These are phyloP conservation scores for Silene vulgaris DNA, from an alignment of 179 eudicot genomes.

Conservation along the genomic window DNA sequence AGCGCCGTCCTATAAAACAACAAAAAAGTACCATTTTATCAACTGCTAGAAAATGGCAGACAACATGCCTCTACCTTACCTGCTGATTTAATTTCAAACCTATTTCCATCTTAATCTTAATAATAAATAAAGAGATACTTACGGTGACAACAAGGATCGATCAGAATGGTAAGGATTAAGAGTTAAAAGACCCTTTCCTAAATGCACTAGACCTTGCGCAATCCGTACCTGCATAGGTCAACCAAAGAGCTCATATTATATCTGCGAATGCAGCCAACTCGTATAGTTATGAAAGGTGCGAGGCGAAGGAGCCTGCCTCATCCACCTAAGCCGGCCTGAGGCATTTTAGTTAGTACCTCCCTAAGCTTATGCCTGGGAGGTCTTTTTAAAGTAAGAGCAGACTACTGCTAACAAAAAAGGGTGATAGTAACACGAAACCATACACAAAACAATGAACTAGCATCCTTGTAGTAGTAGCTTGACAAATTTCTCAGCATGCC, in stretches of 20 bases:
- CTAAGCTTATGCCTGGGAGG: neutral
- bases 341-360: too few relatives aligned
- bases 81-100: neutral
- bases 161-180: conserved; percentile 91
- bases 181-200: conserved; percentile 90
- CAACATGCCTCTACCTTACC: neutral
- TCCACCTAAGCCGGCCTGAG: neutral
- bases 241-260: neutral
- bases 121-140: conserved; percentile 30
- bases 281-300: neutral
- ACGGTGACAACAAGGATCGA: conserved; percentile 84
- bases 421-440: conserved; percentile 18
- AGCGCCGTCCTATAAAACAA: conserved; percentile 57
- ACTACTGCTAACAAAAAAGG: neutral
- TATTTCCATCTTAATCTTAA: neutral
- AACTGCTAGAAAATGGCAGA: neutral
- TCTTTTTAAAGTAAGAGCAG: neutral
- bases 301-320: neutral
- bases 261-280: neutral
- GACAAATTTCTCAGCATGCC: conserved; percentile 94
- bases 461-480: conserved; percentile 91
- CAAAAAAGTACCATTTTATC: neutral
- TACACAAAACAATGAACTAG: conserved; percentile 86
- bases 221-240: conserved; percentile 67
- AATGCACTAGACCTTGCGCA: conserved; percentile 91